phyloP scores from a whole-genome alignment of 345 rosid species.

The Clausena lansium region DNA sequence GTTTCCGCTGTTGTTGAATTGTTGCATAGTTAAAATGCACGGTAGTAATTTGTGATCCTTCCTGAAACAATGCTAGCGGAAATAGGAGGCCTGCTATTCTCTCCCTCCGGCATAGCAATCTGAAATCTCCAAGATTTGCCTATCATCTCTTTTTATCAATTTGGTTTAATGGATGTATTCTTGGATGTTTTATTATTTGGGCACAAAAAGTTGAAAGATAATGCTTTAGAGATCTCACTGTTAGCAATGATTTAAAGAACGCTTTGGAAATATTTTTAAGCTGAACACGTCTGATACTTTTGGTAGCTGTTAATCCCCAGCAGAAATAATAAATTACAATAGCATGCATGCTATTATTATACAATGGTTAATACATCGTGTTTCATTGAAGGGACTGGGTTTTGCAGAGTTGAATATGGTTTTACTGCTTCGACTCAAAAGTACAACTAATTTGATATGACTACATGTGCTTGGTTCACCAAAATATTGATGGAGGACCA shows the following conservation, averaged over 20 bases:
- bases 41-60: slow-evolving; percentile 9
- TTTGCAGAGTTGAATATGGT: no score
- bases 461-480: no score
- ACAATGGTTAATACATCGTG: no score
- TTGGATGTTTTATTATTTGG: not conserved
- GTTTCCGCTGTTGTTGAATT: slow-evolving; percentile 85
- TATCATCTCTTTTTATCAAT: not conserved
- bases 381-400: no score
- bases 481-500: no score
- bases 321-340: not conserved
- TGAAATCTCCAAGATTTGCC: not conserved
- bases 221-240: not conserved
- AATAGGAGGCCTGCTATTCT: not conserved
- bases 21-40: slow-evolving; percentile 52
- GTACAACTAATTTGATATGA: no score
- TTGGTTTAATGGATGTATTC: not conserved
- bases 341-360: no score
- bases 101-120: not conserved
- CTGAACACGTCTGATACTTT: not conserved
- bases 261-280: not conserved
- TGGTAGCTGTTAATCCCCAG: not conserved
- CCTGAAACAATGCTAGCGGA: no score
- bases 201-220: not conserved
- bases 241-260: not conserved
- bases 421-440: no score